A percentile compares a stretch with the other conserved stretches of the same genome.
Conservation (phyloP, 1,139 yeast species). For the Pichiaceae sp. region DNA sequence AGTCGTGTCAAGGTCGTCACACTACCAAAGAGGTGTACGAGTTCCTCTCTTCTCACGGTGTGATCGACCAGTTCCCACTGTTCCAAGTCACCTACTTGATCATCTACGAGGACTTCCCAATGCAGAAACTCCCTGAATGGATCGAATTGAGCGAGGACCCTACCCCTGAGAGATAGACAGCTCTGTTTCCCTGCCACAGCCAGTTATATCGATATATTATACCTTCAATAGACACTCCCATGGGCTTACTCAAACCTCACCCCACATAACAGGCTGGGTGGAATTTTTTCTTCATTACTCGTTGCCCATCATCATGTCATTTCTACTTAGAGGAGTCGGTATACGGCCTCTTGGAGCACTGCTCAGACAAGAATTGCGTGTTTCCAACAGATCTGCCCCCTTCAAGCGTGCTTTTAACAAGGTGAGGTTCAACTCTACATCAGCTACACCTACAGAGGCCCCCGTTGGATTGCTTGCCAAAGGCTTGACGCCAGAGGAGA, state of each 20-base stretch:
- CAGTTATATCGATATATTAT: no score
- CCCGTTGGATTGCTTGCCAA: constrained; percentile 1
- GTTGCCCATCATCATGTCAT: background rate
- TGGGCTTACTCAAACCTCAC: no score
- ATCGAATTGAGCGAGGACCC: constrained; percentile 31
- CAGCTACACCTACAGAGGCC: background rate
- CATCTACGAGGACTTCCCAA: constrained; percentile 61
- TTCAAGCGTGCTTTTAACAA: no score
- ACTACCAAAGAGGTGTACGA: constrained; percentile 88
- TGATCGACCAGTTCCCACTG: constrained; percentile 72
- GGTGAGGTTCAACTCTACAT: background rate
- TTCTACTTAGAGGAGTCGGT: constrained; percentile 1
- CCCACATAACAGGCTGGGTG: no score
- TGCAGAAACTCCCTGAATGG: constrained; percentile 54
- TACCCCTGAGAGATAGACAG: background rate
- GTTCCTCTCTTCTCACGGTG: constrained; percentile 53
- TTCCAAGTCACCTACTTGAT: constrained; percentile 80
- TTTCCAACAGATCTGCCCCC: background rate
- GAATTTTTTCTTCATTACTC: no score
- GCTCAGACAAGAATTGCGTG: background rate
- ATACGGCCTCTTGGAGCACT: background rate
- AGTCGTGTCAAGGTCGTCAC: constrained; percentile 87
- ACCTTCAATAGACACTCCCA: no score
- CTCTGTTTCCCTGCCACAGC: no score
- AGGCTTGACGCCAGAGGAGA: constrained; percentile 10